Evolutionary conservation across 805 yeast genomes (phyloP).

Genomic region (Cyberlindnera saturnus): DNA sequence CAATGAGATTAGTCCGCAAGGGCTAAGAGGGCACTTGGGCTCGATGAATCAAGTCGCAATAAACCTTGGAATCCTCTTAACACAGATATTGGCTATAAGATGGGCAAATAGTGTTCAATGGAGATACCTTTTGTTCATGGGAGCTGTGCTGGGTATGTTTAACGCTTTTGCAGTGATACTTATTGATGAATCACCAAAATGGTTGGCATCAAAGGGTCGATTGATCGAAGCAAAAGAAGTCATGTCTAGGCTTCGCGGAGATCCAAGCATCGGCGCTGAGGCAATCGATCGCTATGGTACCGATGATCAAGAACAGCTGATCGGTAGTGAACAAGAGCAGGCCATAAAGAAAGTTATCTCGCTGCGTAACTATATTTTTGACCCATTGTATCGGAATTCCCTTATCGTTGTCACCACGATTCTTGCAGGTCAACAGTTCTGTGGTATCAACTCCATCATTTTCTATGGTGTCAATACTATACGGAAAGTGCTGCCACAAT

Average conservation of each 20-base stretch:
- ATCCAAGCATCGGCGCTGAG: conserved; percentile 15
- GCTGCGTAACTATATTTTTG: conserved; percentile 40
- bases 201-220: conserved; percentile 54
- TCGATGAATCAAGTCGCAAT: conserved; percentile 85
- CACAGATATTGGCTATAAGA: conserved; percentile 67
- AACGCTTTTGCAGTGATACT: conserved; percentile 39
- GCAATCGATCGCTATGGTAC: conserved; percentile 10
- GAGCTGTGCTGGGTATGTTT: conserved; percentile 44
- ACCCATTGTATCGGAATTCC: conserved; percentile 49
- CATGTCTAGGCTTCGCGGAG: conserved; percentile 31
- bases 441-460: conserved; percentile 89
- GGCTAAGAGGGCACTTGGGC: conserved; percentile 72
- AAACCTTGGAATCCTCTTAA: conserved; percentile 75
- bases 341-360: conserved; percentile 15
- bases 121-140: conserved; percentile 66
- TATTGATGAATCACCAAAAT: conserved; percentile 76
- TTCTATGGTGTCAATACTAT: conserved; percentile 90
- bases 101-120: conserved; percentile 65
- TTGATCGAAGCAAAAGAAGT: conserved; percentile 35
- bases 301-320: conserved; percentile 2
- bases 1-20: conserved; percentile 71
- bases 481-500: conserved; percentile 61
- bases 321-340: background rate
- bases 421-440: conserved; percentile 81
- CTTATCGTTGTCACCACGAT: conserved; percentile 63